Base-by-base conservation (phyloP, 352 stramenopile species). In the Pelagophyceae sp. region DNA sequence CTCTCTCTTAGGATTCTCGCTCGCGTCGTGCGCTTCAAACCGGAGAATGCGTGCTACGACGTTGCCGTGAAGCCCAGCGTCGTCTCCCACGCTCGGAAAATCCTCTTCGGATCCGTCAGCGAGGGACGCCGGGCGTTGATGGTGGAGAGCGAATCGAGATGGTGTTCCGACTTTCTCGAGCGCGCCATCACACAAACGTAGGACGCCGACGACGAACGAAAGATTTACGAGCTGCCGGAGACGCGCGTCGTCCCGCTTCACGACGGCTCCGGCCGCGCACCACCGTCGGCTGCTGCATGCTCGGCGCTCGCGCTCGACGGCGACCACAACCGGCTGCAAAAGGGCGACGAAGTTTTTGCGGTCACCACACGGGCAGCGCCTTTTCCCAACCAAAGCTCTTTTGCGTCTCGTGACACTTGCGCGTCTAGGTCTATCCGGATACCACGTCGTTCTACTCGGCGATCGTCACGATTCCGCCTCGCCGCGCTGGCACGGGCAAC, bases 361-460 rank as follows among this genome's bases (percentile, higher is more conserved):
- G 38, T n/a, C n/a, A n/a, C n/a, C n/a, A n/a, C n/a, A n/a, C n/a
- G n/a, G n/a, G n/a, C n/a, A n/a, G n/a, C n/a, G n/a, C n/a, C n/a
- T n/a, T n/a, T n/a, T n/a, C n/a, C n/a, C n/a, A n/a, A n/a, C n/a
- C n/a, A n/a, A n/a, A n/a, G n/a, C n/a, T n/a, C n/a, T n/a, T n/a
- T n/a, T n/a, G n/a, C n/a, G n/a, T n/a, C n/a, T n/a, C n/a, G n/a
- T n/a, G n/a, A n/a, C n/a, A n/a, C n/a, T n/a, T n/a, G n/a, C n/a
- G n/a, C n/a, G n/a, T n/a, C n/a, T n/a, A n/a, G n/a, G n/a, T 74
- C 67, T 74, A 74, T n/a, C 67, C 67, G 67, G 67, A 74, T 31
- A 74, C 67, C 0, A 74, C 67, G 20, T 58, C 35, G 20, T 74
- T 74, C 67, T 74, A 74, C 67, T n/a, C 27, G 2, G 33, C 35